Percentiles rank a stretch among this genome's conserved stretches.
Conservation (phyloP, 129 eudicot species). For the Flaveria bidentis region DNA sequence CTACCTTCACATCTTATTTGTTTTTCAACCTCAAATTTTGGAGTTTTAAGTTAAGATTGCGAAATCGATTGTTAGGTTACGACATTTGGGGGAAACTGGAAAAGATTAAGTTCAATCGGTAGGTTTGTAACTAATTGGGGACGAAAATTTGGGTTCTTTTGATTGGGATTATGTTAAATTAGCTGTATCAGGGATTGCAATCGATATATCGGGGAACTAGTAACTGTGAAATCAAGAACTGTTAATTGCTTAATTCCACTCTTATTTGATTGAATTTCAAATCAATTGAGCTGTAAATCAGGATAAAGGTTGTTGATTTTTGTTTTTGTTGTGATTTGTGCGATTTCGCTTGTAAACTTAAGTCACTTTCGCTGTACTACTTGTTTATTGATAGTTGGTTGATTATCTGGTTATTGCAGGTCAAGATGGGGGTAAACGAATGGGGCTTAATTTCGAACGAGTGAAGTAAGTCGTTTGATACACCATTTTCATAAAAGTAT, state of each 20-base stretch:
- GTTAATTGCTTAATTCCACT: background rate
- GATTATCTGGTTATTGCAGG: conserved; percentile 47
- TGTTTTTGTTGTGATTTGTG: background rate
- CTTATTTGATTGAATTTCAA: background rate
- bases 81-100: too few relatives aligned
- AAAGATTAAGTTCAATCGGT: too few relatives aligned
- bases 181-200: too few relatives aligned
- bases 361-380: background rate
- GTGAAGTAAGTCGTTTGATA: conserved; percentile 71
- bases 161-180: too few relatives aligned
- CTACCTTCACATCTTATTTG: background rate
- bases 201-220: too few relatives aligned
- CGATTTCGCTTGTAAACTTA: background rate
- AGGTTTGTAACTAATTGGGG: too few relatives aligned
- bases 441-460: conserved; percentile 91
- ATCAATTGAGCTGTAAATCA: background rate
- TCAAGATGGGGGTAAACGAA: conserved; percentile 85
- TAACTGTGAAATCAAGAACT: too few relatives aligned
- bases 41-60: too few relatives aligned
- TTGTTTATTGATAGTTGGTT: conserved; percentile 33
- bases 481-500: background rate
- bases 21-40: too few relatives aligned
- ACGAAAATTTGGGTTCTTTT: too few relatives aligned
- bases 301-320: background rate
- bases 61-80: too few relatives aligned